Evolutionary conservation across 31 red algal species (phyloP).

Genomic region (Asparagopsis taxiformis): DNA sequence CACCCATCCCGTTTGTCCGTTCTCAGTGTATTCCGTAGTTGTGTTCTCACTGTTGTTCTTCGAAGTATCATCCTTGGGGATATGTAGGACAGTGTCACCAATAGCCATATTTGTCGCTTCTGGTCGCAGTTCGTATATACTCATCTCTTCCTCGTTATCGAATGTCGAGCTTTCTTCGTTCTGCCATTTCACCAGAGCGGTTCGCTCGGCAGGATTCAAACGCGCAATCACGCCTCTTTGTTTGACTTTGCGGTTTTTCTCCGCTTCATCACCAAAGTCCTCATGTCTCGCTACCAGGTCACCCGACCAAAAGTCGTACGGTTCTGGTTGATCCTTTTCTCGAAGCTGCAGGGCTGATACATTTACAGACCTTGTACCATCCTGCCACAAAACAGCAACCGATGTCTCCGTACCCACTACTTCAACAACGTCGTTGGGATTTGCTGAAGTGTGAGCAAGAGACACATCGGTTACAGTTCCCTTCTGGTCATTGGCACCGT

Average conservation of each 20-base stretch:
- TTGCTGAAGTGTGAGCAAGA: conserved; percentile 3
- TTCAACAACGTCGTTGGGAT: conserved; percentile 47
- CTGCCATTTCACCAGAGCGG: conserved; percentile 15
- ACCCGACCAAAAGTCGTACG: conserved; percentile 48
- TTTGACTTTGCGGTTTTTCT: not conserved
- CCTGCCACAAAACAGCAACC: conserved; percentile 38
- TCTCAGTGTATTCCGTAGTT: too few relatives aligned
- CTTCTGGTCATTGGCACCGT: not conserved
- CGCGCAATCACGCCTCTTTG: conserved; percentile 25
- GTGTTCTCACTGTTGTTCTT: too few relatives aligned
- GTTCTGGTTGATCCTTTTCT: conserved; percentile 23
- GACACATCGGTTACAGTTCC: conserved; percentile 16
- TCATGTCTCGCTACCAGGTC: conserved; percentile 30
- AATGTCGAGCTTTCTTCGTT: not conserved
- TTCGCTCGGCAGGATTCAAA: conserved; percentile 28
- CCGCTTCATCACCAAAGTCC: not conserved
- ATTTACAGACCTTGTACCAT: conserved; percentile 18
- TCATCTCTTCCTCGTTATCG: conserved; percentile 12
- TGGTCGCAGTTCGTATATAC: conserved; percentile 9
- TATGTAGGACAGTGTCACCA: conserved; percentile 13
- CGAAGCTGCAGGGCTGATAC: conserved; percentile 30
- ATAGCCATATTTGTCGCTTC: not conserved
- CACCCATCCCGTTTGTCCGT: conserved; percentile 1
- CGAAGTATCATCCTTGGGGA: not conserved
- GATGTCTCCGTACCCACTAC: conserved; percentile 33